Conservation (phyloP, 768 basidiomycete genomes). For the Tephrocybe sp. region DNA sequence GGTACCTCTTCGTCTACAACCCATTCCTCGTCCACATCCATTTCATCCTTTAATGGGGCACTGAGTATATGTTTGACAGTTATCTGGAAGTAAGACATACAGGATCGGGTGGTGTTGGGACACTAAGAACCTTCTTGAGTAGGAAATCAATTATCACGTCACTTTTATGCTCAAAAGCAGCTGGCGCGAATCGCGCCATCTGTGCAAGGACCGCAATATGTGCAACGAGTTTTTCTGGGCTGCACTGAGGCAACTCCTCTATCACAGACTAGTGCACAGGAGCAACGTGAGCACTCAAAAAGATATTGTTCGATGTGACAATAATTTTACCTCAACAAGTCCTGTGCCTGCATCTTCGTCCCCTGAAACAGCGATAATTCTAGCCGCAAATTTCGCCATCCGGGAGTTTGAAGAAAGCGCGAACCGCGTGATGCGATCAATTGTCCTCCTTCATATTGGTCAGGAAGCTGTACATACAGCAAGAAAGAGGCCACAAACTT, state of each 20-base stretch:
- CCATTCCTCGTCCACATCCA: constrained; percentile 76
- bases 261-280: constrained; percentile 73
- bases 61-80: background rate
- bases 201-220: constrained; percentile 75
- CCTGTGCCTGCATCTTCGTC: constrained; percentile 49
- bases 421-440: constrained; percentile 62
- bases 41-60: constrained; percentile 50
- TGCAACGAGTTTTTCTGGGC: constrained; percentile 57
- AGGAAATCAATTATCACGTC: constrained; percentile 73
- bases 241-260: constrained; percentile 43
- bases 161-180: constrained; percentile 77
- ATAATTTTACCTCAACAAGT: constrained; percentile 62
- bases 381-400: constrained; percentile 85
- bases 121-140: constrained; percentile 69
- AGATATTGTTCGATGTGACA: background rate
- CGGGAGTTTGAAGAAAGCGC: constrained; percentile 58
- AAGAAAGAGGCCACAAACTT: constrained; percentile 48
- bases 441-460: constrained; percentile 49
- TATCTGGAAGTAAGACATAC: constrained; percentile 33
- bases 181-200: constrained; percentile 64
- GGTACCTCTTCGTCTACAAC: constrained; percentile 63
- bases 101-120: constrained; percentile 41
- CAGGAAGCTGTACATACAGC: background rate
- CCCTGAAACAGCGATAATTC: constrained; percentile 63
- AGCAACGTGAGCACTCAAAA: background rate